Base-by-base conservation (phyloP, 225 moss, liverwort and hornwort species). In the Polytrichum formosum region DNA sequence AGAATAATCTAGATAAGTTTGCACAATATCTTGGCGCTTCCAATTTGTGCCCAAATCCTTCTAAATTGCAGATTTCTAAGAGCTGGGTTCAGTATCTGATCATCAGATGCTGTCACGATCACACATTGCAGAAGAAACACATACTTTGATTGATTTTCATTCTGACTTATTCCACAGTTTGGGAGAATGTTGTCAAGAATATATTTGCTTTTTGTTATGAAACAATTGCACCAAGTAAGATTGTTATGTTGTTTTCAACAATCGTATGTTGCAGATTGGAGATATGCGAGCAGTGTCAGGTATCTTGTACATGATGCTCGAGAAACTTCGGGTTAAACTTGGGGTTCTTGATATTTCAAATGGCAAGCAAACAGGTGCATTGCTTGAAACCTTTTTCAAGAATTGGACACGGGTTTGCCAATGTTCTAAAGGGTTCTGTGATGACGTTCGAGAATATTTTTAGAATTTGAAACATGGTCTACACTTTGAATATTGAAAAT, bases 321-420 rank as follows among this genome's bases (percentile, higher is more conserved):
- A 70, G 26, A 21, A 58, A 55, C 70, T 81, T 22, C 73, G 77
- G 60, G 26, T 81, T 21, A 77, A 74, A 21, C 61, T 77, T 26
- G 81, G 77, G 25, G 82, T 82, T 56, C 74, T 82, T 18, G 82
- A 82, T 23, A 1, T 22, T 70, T 78, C 75, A 1, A 75, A 71
- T 59, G 82, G 82, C 26, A 28, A 19, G 18, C 25, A 72, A 20
- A 53, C 46, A 75, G 82, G 82, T 82, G 21, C 55, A 54, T 55
- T 56, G 26, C 46, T 46, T 26, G 26, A 13, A 46, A 46, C 1
- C 46, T 13, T 16, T 13, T 46, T 46, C 46, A 46, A 46, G 16
- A 13, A 46, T 46, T 46, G 13, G 0, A 16, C 46, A 46, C 46
- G 1, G 31, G 20, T 6, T 4, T 70, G n/a, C 64, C 30, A 33